Conservation (phyloP, 495 filamentous ascomycete species). For the Aspergillus cristatus region DNA sequence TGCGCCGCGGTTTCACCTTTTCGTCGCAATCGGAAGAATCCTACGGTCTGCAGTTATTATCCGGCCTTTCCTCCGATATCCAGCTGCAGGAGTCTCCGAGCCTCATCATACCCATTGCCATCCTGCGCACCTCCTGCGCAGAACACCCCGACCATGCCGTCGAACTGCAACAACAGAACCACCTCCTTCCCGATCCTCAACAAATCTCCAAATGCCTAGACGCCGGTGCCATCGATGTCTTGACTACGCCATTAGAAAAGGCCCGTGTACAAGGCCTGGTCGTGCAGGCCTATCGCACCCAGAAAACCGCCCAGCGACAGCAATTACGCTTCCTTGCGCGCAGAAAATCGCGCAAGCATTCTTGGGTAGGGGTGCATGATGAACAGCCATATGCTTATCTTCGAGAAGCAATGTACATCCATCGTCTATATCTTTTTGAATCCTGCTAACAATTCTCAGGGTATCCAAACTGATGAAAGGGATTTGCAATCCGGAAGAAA, state of each 20-base stretch:
- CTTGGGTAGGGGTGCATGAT: constrained; percentile 85
- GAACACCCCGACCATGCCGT: constrained; percentile 16
- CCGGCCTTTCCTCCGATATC: constrained; percentile 60
- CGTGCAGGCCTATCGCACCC: constrained; percentile 73
- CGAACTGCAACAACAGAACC: constrained; percentile 33
- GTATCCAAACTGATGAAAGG: constrained; percentile 86
- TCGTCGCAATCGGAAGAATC: constrained; percentile 44
- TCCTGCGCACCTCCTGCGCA: constrained; percentile 39
- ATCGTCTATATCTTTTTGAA: background rate
- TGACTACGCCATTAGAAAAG: constrained; percentile 64
- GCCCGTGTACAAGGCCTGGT: constrained; percentile 63
- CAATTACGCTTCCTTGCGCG: constrained; percentile 55
- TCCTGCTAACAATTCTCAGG: constrained; percentile 33
- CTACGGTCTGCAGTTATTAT: constrained; percentile 60
- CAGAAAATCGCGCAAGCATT: constrained; percentile 68
- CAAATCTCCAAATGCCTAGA: constrained; percentile 63
- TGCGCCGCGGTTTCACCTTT: constrained; percentile 36
- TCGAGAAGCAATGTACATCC: constrained; percentile 60
- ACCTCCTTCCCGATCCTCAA: constrained; percentile 29
- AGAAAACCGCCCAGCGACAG: constrained; percentile 59
- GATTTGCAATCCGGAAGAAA: constrained; percentile 70
- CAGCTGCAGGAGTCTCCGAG: constrained; percentile 62
- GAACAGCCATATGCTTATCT: constrained; percentile 84
- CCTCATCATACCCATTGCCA: constrained; percentile 62
- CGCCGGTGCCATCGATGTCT: constrained; percentile 75